Conservation (phyloP, 495 filamentous ascomycete genomes). For the Elasticomyces elasticus region DNA sequence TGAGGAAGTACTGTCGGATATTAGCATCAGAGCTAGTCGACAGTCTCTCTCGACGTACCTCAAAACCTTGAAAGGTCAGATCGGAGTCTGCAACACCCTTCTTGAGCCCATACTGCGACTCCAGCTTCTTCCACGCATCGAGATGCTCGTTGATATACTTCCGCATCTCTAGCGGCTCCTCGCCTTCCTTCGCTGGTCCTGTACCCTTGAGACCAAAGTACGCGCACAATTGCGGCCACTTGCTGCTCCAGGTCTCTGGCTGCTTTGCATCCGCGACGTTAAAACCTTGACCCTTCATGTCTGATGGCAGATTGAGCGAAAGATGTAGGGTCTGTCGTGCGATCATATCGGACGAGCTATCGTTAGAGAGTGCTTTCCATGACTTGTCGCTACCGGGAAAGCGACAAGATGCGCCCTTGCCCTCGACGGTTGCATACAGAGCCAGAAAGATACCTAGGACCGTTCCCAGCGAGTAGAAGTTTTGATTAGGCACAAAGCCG, state of each 20-base stretch:
- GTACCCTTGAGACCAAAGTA: constrained; percentile 30
- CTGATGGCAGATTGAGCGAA: constrained; percentile 11
- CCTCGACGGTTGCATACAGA: constrained; percentile 24
- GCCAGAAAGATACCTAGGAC: constrained; percentile 26
- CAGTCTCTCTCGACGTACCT: not conserved
- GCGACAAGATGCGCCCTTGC: constrained; percentile 22
- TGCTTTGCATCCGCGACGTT: constrained; percentile 28
- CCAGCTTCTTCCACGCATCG: constrained; percentile 25
- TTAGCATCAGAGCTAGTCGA: not conserved
- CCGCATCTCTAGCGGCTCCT: constrained; percentile 18
- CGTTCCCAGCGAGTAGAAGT: constrained; percentile 26
- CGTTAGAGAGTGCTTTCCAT: constrained; percentile 26
- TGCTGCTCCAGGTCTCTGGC: constrained; percentile 22
- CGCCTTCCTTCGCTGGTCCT: constrained; percentile 2
- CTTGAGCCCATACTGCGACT: constrained; percentile 26
- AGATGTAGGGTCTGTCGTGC: constrained; percentile 27
- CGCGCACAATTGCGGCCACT: constrained; percentile 26
- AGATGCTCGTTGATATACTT: constrained; percentile 27
- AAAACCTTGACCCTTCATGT: constrained; percentile 24
- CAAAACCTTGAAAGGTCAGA: constrained; percentile 26
- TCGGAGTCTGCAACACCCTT: constrained; percentile 25
- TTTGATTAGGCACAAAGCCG: constrained; percentile 31
- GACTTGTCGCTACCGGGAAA: constrained; percentile 27
- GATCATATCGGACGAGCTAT: constrained; percentile 28
- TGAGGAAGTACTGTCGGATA: constrained; percentile 22